These are phyloP conservation scores for Capsicum rhomboideum DNA, from an alignment of 257 asterid species.

Conservation along the genomic window DNA sequence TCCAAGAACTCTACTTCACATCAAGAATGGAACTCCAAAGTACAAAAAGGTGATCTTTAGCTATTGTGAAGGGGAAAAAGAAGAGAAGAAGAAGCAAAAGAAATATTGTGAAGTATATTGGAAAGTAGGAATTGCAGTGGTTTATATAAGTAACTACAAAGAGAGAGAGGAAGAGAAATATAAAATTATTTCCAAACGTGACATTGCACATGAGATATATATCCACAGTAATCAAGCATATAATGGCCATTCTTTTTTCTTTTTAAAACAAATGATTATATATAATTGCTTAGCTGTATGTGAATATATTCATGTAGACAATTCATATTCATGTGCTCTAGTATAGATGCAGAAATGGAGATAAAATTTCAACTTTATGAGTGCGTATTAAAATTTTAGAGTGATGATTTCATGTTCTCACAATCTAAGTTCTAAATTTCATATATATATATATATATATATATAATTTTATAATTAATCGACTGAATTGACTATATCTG, in stretches of 20 bases:
- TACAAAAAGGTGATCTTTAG: background rate
- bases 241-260: background rate
- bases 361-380: background rate
- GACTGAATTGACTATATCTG: too few relatives aligned
- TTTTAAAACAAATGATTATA: background rate
- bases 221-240: background rate
- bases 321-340: background rate
- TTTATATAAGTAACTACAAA: background rate
- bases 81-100: background rate
- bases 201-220: background rate
- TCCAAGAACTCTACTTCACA: background rate
- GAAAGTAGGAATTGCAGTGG: background rate
- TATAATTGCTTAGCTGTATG: background rate
- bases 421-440: fast-evolving
- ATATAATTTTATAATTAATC: too few relatives aligned
- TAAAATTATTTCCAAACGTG: background rate
- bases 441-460: background rate
- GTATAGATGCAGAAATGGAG: background rate
- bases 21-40: background rate
- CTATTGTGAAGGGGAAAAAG: background rate
- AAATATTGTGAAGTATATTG: background rate
- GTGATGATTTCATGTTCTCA: background rate
- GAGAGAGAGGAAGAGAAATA: background rate
- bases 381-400: background rate
- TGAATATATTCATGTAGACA: background rate